Percentiles rank a stretch among this genome's conserved stretches.
These are phyloP conservation scores for Trichoderma sp. DNA, from an alignment of 2,329 filamentous ascomycete species.

Conservation along the genomic window DNA sequence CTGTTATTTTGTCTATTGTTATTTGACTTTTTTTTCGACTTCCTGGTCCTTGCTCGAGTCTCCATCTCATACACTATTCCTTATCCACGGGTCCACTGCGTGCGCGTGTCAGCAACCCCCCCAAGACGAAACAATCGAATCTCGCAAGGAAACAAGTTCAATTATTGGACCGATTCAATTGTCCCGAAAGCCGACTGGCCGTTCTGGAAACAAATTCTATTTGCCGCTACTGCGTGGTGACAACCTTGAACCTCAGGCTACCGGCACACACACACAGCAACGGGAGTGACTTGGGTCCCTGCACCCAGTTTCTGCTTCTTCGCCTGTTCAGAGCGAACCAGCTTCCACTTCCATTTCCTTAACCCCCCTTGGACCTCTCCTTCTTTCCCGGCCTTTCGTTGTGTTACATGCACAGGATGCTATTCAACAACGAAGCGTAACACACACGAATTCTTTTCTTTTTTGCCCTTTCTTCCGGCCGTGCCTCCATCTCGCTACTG, in stretches of 20 bases:
- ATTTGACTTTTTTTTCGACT: background rate
- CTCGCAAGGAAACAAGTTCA: conserved; percentile 1
- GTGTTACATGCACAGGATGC: conserved; percentile 18
- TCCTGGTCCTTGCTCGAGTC: conserved; percentile 9
- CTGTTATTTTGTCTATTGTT: background rate
- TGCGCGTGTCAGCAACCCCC: conserved; percentile 4
- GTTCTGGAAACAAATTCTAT: conserved; percentile 12
- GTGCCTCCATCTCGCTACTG: conserved; percentile 9
- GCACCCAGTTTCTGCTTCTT: background rate
- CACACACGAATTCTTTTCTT: conserved; percentile 10
- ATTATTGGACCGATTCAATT: conserved; percentile 8
- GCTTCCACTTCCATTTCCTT: background rate
- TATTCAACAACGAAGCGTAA: conserved; percentile 14
- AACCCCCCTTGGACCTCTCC: background rate
- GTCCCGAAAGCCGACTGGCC: conserved; percentile 9
- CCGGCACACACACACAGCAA: conserved; percentile 1
- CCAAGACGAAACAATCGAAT: conserved; percentile 13
- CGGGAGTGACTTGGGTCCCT: conserved; percentile 11
- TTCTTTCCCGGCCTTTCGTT: background rate
- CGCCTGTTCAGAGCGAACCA: conserved; percentile 2
- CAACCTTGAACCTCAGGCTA: background rate
- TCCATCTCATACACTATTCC: conserved; percentile 10
- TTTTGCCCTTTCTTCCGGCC: conserved; percentile 16
- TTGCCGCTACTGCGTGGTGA: background rate
- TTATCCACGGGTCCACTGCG: background rate